Base-by-base conservation (phyloP, 352 stramenopile genomes). In the Globisporangium canariense region DNA sequence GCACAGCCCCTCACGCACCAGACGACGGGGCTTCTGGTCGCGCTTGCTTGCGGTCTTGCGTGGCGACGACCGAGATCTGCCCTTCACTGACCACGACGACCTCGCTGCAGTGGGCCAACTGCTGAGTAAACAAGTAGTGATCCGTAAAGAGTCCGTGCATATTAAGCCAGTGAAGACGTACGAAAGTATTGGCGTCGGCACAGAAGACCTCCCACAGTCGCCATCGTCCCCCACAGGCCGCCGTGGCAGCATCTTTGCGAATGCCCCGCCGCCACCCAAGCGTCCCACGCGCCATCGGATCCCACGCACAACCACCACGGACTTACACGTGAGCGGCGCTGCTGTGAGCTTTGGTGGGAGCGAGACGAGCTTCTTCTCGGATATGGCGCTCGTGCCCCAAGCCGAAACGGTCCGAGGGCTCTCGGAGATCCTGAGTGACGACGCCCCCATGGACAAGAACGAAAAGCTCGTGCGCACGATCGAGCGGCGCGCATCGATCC, bases 101-200 rank as follows among this genome's bases (percentile, higher is more conserved):
- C 40, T 7, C 25, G 45, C 58, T 46, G 32, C 46, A 11, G 38
- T 28, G 38, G 30, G 25, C 6, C 34, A 47, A 14, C 32, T 63
- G 18, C 30, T 58, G 5, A 43, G 30, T n/a, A 50, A 58, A 41
- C 5, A 16, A 8, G 30, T 43, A 18, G 51, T 16, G 3, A n/a
- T 57, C 16, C 14, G 14, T n/a, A 11, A 10, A 6, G 4, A 20
- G 8, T 14, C 14, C 4, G n/a, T 13, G 10, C 9, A 18, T 4
- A 1, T 14, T 0, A 22, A 43, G 13, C 40, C 50, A 1, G 9
- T 14, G 1, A 88, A 81, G 60, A 77, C 68, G 0, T 90, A 85
- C 38, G 69, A 86, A 38, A 86, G 77, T 47, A 78, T 90, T 43
- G 71, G 59, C 5, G 74, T 83, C 2, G 65, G 74, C 30, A 87